phyloP scores from a whole-genome alignment of 805 yeast genomes.

The Pichia cabralensis region DNA sequence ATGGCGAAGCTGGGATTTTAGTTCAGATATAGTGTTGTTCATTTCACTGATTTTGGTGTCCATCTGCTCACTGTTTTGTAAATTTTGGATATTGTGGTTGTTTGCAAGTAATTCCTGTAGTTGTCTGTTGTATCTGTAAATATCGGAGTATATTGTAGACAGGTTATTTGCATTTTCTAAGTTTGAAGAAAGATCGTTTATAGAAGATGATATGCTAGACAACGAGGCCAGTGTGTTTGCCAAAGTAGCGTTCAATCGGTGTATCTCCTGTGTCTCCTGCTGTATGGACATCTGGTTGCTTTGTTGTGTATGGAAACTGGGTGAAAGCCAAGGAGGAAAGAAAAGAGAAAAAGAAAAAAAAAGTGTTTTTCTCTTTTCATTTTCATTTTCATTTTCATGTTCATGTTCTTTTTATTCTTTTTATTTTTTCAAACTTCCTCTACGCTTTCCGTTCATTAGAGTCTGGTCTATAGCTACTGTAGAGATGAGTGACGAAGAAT shows the following conservation, averaged over 20 bases:
- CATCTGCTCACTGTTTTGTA: no score
- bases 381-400: neutral
- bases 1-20: no score
- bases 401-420: neutral
- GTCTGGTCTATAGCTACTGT: no score
- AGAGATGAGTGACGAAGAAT: conserved; percentile 12
- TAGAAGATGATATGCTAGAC: neutral
- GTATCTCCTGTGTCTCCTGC: neutral
- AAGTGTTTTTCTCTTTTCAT: neutral
- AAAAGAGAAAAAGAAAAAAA: no score
- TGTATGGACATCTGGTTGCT: neutral
- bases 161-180: neutral
- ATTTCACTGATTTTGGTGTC: no score
- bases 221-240: neutral
- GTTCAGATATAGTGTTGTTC: no score
- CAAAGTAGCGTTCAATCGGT: neutral
- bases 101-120: neutral
- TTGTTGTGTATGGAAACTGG: no score
- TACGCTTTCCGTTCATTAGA: neutral
- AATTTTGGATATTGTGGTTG: neutral
- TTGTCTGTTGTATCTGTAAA: conserved; percentile 1
- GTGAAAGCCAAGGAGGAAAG: no score
- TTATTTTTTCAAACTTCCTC: neutral
- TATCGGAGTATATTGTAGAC: conserved; percentile 1
- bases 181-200: neutral